A percentile compares a stretch with the other conserved stretches of the same genome.
Conservation (phyloP, 1,284 basidiomycete genomes). For the Boletellus deceptivus region DNA sequence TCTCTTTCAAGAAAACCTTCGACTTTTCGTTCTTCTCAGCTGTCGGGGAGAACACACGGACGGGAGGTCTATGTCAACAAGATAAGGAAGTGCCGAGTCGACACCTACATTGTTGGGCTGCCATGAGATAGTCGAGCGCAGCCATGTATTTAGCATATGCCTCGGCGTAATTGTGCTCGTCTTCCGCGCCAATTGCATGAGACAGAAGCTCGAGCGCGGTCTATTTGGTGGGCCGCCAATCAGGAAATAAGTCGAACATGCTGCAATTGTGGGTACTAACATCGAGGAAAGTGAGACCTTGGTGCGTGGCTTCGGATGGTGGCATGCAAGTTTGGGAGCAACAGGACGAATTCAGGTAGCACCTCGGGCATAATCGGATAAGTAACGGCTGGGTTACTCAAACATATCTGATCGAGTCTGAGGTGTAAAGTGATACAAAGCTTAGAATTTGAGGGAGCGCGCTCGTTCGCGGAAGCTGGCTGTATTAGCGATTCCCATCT, state of each 20-base stretch:
- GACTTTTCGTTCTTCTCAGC: slow-evolving; percentile 51
- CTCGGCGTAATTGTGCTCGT: slow-evolving; percentile 87
- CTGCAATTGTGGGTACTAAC: neutral
- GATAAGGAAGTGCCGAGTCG: neutral
- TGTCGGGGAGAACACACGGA: neutral
- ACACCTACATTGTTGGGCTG: slow-evolving; percentile 56
- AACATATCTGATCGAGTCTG: too few species aligned
- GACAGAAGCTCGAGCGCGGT: slow-evolving; percentile 22
- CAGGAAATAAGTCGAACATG: neutral
- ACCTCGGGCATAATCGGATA: too few species aligned
- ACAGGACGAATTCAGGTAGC: too few species aligned
- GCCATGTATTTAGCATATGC: slow-evolving; percentile 95
- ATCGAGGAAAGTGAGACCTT: neutral
- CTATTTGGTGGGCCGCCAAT: neutral
- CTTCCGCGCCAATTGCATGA: slow-evolving; percentile 56
- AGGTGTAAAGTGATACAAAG: too few species aligned
- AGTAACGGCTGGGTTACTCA: too few species aligned
- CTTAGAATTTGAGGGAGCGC: too few species aligned
- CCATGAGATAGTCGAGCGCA: slow-evolving; percentile 96
- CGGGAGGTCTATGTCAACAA: neutral
- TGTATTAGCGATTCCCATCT: too few species aligned
- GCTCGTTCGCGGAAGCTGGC: too few species aligned
- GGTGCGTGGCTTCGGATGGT: neutral
- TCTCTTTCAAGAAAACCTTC: slow-evolving; percentile 81
- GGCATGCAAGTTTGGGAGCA: slow-evolving; percentile 1